Evolutionary conservation across 352 stramenopile species (phyloP).

Genomic region (Pythium phragmitis): DNA sequence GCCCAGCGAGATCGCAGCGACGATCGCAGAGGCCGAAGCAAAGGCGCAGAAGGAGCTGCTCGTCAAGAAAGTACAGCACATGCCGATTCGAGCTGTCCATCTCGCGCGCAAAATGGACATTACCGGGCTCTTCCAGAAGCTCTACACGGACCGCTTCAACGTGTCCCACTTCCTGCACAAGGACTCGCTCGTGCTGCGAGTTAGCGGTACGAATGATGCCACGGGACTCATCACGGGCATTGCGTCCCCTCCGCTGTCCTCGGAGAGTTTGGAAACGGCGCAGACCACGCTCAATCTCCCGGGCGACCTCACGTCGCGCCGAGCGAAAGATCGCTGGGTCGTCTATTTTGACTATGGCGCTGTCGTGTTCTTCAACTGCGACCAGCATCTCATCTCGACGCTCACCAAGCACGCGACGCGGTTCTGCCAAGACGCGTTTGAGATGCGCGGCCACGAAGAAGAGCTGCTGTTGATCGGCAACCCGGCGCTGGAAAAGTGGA

Average conservation of each 20-base stretch:
- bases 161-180: conserved; percentile 80
- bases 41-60: conserved; percentile 42
- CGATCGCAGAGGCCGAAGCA: conserved; percentile 61
- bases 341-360: conserved; percentile 93
- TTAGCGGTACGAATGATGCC: conserved; percentile 43
- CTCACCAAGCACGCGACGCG: conserved; percentile 75
- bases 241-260: conserved; percentile 8
- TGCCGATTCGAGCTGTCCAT: conserved; percentile 82
- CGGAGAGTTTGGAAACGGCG: background rate
- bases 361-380: conserved; percentile 93
- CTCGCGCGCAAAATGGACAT: conserved; percentile 87
- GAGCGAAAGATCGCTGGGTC: conserved; percentile 90
- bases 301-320: conserved; percentile 59
- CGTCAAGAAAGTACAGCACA: conserved; percentile 64
- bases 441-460: conserved; percentile 77
- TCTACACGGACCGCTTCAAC: conserved; percentile 85
- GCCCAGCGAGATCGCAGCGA: conserved; percentile 61
- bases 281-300: conserved; percentile 48
- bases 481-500: conserved; percentile 72
- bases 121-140: conserved; percentile 79
- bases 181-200: conserved; percentile 74
- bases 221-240: conserved; percentile 41
- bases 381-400: conserved; percentile 69
- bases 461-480: conserved; percentile 74
- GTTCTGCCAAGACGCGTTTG: conserved; percentile 77